Evolutionary conservation across 768 basidiomycete species (phyloP).

Genomic region (Mycena metata): DNA sequence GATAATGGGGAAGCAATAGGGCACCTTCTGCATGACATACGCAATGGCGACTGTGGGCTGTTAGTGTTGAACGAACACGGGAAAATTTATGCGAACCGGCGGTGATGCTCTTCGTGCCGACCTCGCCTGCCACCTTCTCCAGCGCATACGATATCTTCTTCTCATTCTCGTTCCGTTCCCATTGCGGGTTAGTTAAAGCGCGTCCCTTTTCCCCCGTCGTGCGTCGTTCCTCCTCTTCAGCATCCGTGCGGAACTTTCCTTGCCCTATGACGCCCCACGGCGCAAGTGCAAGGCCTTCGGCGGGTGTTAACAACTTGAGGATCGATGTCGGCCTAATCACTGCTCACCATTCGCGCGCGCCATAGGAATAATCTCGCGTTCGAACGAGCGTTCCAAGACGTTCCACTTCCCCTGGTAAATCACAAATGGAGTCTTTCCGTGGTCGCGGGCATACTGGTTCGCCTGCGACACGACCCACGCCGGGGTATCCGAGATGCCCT

Average conservation of each 20-base stretch:
- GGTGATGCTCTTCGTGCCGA: slow-evolving; percentile 52
- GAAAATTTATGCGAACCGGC: slow-evolving; percentile 40
- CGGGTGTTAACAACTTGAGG: not conserved
- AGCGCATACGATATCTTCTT: slow-evolving; percentile 49
- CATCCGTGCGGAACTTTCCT: slow-evolving; percentile 22
- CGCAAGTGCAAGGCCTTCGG: slow-evolving; percentile 31
- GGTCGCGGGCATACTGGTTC: slow-evolving; percentile 57
- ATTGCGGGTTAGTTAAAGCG: slow-evolving; percentile 31
- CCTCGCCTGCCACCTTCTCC: slow-evolving; percentile 53
- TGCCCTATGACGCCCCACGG: slow-evolving; percentile 5
- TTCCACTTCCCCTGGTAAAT: slow-evolving; percentile 59
- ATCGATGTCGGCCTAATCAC: too few species aligned
- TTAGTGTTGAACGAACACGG: not conserved
- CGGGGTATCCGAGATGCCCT: slow-evolving; percentile 44
- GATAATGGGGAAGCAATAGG: slow-evolving; percentile 3
- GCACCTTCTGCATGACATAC: not conserved
- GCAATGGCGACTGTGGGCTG: slow-evolving; percentile 2
- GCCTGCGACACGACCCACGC: slow-evolving; percentile 41
- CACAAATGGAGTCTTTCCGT: slow-evolving; percentile 58
- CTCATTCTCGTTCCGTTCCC: slow-evolving; percentile 37
- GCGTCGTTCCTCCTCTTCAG: slow-evolving; percentile 42
- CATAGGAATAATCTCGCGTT: slow-evolving; percentile 61
- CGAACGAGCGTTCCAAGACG: slow-evolving; percentile 53
- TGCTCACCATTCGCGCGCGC: slow-evolving; percentile 31
- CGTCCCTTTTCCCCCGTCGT: slow-evolving; percentile 49